Percentiles rank a stretch among this genome's conserved stretches.
Evolutionary conservation across 495 filamentous ascomycete genomes (phyloP).

Genomic region (Pseudevernia furfuracea): DNA sequence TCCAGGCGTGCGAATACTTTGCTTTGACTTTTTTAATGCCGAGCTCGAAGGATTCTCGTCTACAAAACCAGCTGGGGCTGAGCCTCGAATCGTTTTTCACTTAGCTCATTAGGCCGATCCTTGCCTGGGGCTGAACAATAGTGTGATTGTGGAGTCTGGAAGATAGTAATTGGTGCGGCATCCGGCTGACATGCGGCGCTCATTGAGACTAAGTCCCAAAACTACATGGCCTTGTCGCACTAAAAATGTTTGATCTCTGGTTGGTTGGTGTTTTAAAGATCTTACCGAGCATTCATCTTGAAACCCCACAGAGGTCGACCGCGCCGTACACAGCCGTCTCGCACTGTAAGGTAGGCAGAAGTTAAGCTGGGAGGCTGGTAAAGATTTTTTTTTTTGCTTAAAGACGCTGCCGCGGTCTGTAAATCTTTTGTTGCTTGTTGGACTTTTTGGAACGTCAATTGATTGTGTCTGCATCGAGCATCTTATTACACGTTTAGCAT

Average conservation of each 20-base stretch:
- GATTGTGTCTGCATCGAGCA: background rate
- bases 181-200: background rate
- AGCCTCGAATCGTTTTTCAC: background rate
- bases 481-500: background rate
- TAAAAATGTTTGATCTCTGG: background rate
- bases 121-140: no score
- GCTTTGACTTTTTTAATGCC: background rate
- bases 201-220: background rate
- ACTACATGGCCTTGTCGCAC: background rate
- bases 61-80: background rate
- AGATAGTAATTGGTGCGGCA: background rate
- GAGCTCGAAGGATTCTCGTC: background rate
- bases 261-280: background rate
- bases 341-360: background rate
- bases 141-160: background rate
- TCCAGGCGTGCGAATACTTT: background rate
- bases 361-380: background rate
- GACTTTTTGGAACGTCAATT: background rate
- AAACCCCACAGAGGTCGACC: background rate
- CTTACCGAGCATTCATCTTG: background rate
- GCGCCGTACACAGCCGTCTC: background rate
- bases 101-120: background rate
- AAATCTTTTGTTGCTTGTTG: background rate
- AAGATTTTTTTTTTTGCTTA: background rate
- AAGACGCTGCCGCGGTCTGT: background rate